Base-by-base conservation (phyloP, 257 asterid species). In the Primulina tabacum region DNA sequence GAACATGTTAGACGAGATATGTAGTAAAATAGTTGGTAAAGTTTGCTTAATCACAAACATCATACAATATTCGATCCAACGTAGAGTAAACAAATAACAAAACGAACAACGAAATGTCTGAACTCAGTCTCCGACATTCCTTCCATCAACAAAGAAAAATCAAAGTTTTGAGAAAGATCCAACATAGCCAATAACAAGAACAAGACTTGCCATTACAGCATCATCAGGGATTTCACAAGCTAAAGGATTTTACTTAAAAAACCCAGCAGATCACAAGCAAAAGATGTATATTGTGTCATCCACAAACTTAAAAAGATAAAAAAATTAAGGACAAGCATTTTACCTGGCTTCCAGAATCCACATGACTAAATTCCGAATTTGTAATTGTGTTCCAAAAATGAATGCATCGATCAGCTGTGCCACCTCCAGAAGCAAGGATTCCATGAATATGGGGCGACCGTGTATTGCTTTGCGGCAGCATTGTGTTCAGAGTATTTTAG, bases 271-370 rank as follows among this genome's bases (percentile, higher is more conserved):
- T 38, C 14, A 52, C 35, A 24, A 40, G 35, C 47, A 47, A 57
- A 18, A 18, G 40, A 61, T 37, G 62, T 7, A 28, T 9, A 38
- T 37, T 4, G 65, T 29, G 62, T 24, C 30, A 16, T 38, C 7
- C 6, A 57, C 14, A 60, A 60, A 58, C 18, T 20, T 61, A 60
- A 65, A n/a, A 10, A 26, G 8, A 21, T 63, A 8, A 53, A 30
- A 30, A 18, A 52, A 38, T 4, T 6, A 24, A 37, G 56, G 32
- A 57, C n/a, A 29, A 33, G 68, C 34, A 62, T 18, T 33, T 71
- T 80, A 93, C 99, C 95, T 93, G 99, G 75, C 99, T 93, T 74
- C 99, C 99, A 57, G 99, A 90, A 76, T 93, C 99, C 90, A 93
- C 78, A 77, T 90, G 87, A 78, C 92, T 87, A 26, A 93, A 80